A percentile compares a stretch with the other conserved stretches of the same genome.
These are phyloP conservation scores for Populus hybrid DNA, from an alignment of 441 rosid genomes.

Conservation along the genomic window DNA sequence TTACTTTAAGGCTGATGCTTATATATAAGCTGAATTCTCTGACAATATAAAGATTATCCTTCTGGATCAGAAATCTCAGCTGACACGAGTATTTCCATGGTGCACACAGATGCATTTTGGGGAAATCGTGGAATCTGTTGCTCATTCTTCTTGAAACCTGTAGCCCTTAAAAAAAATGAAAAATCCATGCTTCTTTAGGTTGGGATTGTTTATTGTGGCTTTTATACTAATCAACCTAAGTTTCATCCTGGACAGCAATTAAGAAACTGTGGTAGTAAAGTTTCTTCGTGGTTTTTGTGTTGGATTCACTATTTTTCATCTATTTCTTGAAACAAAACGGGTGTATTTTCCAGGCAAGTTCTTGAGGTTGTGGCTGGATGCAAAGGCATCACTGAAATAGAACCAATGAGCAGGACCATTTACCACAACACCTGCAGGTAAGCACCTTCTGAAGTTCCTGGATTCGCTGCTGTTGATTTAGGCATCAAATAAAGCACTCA, in stretches of 20 bases:
- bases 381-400: slow-evolving; percentile 61
- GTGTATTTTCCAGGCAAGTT: slow-evolving; percentile 64
- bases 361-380: slow-evolving; percentile 92
- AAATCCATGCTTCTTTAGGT: neutral
- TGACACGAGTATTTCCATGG: neutral
- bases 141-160: neutral
- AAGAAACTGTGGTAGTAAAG: neutral
- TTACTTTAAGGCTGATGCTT: neutral
- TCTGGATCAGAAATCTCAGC: neutral
- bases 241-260: neutral
- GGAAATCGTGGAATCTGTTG: neutral
- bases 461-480: neutral
- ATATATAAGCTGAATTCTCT: neutral
- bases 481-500: neutral
- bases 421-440: slow-evolving; percentile 94
- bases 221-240: neutral
- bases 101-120: neutral
- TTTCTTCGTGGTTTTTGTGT: neutral
- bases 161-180: neutral
- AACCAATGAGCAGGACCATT: slow-evolving; percentile 60
- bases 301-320: neutral
- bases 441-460: slow-evolving; percentile 12
- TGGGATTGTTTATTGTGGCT: neutral
- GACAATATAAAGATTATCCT: neutral
- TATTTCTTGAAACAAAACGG: neutral